These are phyloP conservation scores for Neoboletus brunneissimus DNA, from an alignment of 768 basidiomycete species.

Conservation along the genomic window DNA sequence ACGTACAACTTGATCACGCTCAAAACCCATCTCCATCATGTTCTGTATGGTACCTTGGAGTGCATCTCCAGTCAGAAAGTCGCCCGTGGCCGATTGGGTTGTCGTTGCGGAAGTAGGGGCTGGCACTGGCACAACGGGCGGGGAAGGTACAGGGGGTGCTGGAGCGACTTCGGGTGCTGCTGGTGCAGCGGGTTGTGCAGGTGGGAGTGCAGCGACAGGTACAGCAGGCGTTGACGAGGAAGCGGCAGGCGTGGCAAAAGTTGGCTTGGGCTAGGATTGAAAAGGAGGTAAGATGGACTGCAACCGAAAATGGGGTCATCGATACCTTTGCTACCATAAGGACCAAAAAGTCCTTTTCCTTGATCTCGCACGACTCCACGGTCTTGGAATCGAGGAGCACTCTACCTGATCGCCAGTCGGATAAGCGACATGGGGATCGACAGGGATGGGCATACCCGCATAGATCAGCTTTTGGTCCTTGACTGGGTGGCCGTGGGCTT, in stretches of 20 bases:
- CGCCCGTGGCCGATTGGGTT: slow-evolving; percentile 40
- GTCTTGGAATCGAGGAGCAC: slow-evolving; percentile 87
- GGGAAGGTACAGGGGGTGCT: slow-evolving; percentile 34
- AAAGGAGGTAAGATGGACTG: slow-evolving; percentile 1
- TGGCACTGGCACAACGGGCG: slow-evolving; percentile 32
- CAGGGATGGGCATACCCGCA: slow-evolving; percentile 56
- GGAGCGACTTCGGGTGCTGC: slow-evolving; percentile 32
- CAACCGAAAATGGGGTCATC: slow-evolving; percentile 8
- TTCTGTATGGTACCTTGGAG: slow-evolving; percentile 76
- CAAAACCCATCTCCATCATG: slow-evolving; percentile 95
- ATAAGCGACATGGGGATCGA: slow-evolving; percentile 5
- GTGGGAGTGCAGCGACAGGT: slow-evolving; percentile 11
- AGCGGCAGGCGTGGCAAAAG: slow-evolving; percentile 27
- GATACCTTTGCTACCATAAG: slow-evolving; percentile 95
- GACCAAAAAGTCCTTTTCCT: slow-evolving; percentile 99
- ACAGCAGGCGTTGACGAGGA: slow-evolving; percentile 24
- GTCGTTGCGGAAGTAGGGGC: slow-evolving; percentile 29
- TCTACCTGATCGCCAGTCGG: slow-evolving; percentile 59
- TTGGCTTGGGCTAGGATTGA: slow-evolving; percentile 51
- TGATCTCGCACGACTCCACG: slow-evolving; percentile 84
- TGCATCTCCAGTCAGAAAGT: slow-evolving; percentile 74
- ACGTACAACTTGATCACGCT: slow-evolving; percentile 75
- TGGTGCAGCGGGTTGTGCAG: slow-evolving; percentile 25
- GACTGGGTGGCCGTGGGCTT: slow-evolving; percentile 69
- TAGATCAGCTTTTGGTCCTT: slow-evolving; percentile 91